Evolutionary conservation across 805 yeast genomes (phyloP).

Genomic region (Metschnikowia proteae): DNA sequence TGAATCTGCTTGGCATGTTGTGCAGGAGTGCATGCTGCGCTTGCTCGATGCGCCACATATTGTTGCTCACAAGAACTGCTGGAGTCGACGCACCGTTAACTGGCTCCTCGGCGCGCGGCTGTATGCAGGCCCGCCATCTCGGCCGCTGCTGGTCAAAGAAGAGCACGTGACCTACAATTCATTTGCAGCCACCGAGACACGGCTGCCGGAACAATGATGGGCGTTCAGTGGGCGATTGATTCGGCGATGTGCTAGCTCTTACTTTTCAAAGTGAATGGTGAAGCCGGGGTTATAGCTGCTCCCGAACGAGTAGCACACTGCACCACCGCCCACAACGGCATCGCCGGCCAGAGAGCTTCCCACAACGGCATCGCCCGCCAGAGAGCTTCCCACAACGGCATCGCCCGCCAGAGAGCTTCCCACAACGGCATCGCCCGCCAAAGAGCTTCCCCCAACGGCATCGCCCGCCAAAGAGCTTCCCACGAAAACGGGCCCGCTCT

Average conservation of each 20-base stretch:
- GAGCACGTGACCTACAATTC: neutral
- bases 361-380: constrained; percentile 48
- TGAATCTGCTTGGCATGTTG: neutral
- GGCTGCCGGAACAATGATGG: no score
- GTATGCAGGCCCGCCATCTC: neutral
- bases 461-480: constrained; percentile 46
- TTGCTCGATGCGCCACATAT: neutral
- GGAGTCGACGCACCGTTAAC: neutral
- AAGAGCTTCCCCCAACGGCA: constrained; percentile 44
- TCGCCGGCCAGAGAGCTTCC: constrained; percentile 46
- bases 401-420: constrained; percentile 46
- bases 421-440: constrained; percentile 47
- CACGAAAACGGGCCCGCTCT: constrained; percentile 45
- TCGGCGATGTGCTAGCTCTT: no score
- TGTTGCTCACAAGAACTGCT: neutral
- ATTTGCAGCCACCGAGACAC: neutral
- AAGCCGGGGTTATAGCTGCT: constrained; percentile 31
- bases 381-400: no score
- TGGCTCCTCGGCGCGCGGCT: neutral
- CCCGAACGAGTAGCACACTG: constrained; percentile 81
- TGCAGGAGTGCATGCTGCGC: neutral
- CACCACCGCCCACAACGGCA: constrained; percentile 61
- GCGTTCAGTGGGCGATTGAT: no score
- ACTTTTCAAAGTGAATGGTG: neutral
- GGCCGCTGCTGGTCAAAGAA: neutral